Evolutionary conservation across 2,329 filamentous ascomycete genomes (phyloP), one percentile per base, ranked within the genome.

Genomic region (Pezicula neosporulosa): DNA sequence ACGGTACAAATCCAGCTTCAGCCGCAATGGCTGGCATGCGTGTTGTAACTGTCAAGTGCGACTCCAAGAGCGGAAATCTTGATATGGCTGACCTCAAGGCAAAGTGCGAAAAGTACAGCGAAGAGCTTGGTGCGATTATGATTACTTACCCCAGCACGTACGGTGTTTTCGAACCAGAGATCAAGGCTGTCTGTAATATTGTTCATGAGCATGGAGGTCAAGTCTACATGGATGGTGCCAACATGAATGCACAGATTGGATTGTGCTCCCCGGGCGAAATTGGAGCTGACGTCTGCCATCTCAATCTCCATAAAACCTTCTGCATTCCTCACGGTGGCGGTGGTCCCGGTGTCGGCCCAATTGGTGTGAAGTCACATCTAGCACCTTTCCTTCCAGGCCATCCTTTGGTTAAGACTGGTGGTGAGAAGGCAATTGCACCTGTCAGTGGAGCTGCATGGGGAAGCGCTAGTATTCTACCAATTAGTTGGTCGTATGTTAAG

Each of bases 221-320:
- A 66, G 93, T 97, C 15, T 97, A 97, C 77, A 97, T 97, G 93
- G 93, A 97, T 67, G 93, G 93, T 44, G 93, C 93, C 59, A 97
- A 97, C 75, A 94, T 97, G 90, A 97, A 97, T 67, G 93, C 93
- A 16, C 93, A 97, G 71, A 97, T 97, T 57, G 93, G 93, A 12
- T 81, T 97, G 10, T 96, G 90, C 75, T 96, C 90, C 1, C 93
- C 93, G 2, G 93, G 93, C 37, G 91, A 95, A 69, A 96, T 97
- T 60, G 93, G 93, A 18, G 93, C 93, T 28, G 93, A 97, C 68
- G 92, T 97, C 37, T 97, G 93, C 80, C 93, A 97, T 75, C 78
- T 97, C 54, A 97, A 97, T 72, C 80, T 97, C 39, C 93, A 97
- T 82, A 97, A 97, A 81, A 97, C 93, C 3, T 97, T 97, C 78